Base-by-base conservation (phyloP, 2,329 filamentous ascomycete genomes). In the Pseudonectria foliicola region DNA sequence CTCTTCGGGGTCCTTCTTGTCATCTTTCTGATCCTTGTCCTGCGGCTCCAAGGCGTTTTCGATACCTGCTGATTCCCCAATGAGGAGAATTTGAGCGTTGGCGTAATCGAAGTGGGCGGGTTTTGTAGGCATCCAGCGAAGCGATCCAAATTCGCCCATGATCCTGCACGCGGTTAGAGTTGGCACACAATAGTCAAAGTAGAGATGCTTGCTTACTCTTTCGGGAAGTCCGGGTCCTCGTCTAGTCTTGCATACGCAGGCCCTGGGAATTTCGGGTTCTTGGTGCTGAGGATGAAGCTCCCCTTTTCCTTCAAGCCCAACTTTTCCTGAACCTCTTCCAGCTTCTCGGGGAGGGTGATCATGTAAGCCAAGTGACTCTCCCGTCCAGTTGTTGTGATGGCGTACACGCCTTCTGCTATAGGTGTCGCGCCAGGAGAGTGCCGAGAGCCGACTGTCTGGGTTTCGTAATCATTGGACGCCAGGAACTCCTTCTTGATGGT, bases 321-420 rank as follows among this genome's bases (percentile, higher is more conserved):
- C 37, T 86, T 79, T 26, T 75, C 68, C 59, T 94, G 87, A 0
- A 92, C 70, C 32, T 86, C 75, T 1, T 80, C 81, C 2, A 85
- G 55, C 39, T 83, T 64, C 3, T 72, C 63, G 0, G 87, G 86
- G 18, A 90, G 70, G 0, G 85, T 94, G 31, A 88, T 64, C 39
- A 88, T 73, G 52, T 95, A 95, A 1, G 74, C 83, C 7, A 95
- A 67, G 49, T 94, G 87, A 2, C 79, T 85, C 31, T 82, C 75
- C 0, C 80, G 68, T 2, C 77, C 78, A 0, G 81, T 85, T 3
- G 73, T 77, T 0, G 82, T 86, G 34, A 95, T 79, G 0, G 82
- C 82, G 49, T 95, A 95, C 1, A 94, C 77, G 1, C 88, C 89
- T 56, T 94, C 87, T 0, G 80, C 88, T n/a, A 88, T 69, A 0